Evolutionary conservation across 306 rosid species (phyloP), one percentile per base, ranked within the genome.

Genomic region (Rosa rugosa): DNA sequence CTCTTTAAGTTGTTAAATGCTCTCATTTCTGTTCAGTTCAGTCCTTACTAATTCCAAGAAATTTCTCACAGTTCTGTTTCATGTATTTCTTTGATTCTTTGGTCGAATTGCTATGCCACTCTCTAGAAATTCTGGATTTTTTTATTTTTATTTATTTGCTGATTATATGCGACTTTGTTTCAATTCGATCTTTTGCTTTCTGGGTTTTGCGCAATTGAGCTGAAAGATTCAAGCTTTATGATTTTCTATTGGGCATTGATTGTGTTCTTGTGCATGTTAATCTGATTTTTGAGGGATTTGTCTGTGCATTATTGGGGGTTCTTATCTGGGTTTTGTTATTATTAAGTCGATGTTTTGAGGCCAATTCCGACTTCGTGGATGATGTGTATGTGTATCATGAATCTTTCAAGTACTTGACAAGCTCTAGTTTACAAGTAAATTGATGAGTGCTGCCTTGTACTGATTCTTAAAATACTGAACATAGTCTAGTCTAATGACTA

Each of bases 141-240:
- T 13, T 2, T 45, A 5, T 45, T 10, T 45, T 4, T 47, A 12
- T 12, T 47, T 11, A 12, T 47, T 13, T 0, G 4, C 53, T 47
- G 17, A 47, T 47, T 47, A 4, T 47, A 47, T 13, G 5, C 53
- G 11, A 47, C 10, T 44, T 44, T 44, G 46, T 8, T 5, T 23
- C 44, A 23, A 6, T 65, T 67, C 41, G 6, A 9, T 40, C 14
- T 18, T 44, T 13, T 73, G 23, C 23, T 78, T 38, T 71, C 34
- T 79, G 86, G 70, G 65, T 79, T 75, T 83, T 79, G 63, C 56
- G 72, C 8, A 73, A 41, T 71, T 41, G 42, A 73, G 77, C 72
- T 45, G 11, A 36, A 69, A 64, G 49, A 60, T 70, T 71, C 23
- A 34, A 63, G 78, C 41, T 70, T 60, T 18, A 40, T 78, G 22